phyloP scores from a whole-genome alignment of 2,329 filamentous ascomycete species.

The Alternaria sp. region DNA sequence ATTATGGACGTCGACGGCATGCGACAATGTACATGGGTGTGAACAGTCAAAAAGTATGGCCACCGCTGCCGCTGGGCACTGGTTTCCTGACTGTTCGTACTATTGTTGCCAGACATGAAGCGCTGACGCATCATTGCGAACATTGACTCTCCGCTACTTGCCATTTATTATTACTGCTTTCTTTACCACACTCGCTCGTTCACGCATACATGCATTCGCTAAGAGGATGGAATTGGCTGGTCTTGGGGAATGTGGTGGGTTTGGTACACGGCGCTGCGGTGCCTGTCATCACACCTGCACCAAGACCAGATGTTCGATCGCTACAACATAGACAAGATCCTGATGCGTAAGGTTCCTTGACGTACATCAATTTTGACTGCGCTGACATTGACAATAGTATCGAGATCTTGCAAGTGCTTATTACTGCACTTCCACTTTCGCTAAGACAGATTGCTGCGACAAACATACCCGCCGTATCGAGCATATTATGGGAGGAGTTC shows the following conservation, averaged over 20 bases:
- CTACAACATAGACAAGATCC: slow-evolving; percentile 29
- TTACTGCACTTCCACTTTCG: slow-evolving; percentile 44
- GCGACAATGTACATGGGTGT: slow-evolving; percentile 18
- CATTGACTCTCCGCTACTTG: not conserved
- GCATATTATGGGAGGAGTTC: slow-evolving; percentile 43
- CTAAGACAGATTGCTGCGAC: slow-evolving; percentile 45
- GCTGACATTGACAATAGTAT: slow-evolving; percentile 29
- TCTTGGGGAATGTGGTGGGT: slow-evolving; percentile 15
- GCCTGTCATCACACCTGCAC: slow-evolving; percentile 39
- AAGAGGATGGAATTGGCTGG: slow-evolving; percentile 22
- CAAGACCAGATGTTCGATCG: slow-evolving; percentile 17
- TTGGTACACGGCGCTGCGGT: slow-evolving; percentile 17
- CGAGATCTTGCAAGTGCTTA: slow-evolving; percentile 42
- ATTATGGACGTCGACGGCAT: slow-evolving; percentile 11
- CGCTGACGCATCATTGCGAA: slow-evolving; percentile 17
- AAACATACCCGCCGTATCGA: slow-evolving; percentile 44
- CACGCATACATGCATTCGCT: slow-evolving; percentile 33
- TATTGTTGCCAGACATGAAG: slow-evolving; percentile 17
- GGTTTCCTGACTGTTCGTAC: not conserved
- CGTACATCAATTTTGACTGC: not conserved
- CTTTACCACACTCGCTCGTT: slow-evolving; percentile 20
- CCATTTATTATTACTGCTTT: slow-evolving; percentile 10
- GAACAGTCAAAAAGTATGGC: slow-evolving; percentile 22
- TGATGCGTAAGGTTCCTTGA: slow-evolving; percentile 37
- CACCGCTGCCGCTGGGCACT: slow-evolving; percentile 11